Percentiles rank a stretch among this genome's conserved stretches.
phyloP scores from a whole-genome alignment of 495 filamentous ascomycete genomes.

The Penicillium atrosanguineum region DNA sequence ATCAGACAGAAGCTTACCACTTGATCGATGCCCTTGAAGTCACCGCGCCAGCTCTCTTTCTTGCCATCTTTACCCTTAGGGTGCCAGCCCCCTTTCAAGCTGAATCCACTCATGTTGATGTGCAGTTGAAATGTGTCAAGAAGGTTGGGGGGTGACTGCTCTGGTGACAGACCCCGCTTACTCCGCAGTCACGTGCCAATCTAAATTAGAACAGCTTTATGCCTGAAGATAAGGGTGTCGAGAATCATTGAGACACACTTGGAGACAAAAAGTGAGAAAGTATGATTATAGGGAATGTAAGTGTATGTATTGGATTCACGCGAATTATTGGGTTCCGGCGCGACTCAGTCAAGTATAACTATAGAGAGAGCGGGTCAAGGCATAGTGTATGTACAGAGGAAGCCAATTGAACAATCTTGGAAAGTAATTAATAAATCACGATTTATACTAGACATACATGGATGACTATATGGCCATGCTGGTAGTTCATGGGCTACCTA shows the following conservation, averaged over 20 bases:
- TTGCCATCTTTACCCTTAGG: constrained; percentile 53
- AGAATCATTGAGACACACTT: background rate
- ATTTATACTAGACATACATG: too few relatives aligned
- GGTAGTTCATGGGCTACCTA: too few relatives aligned
- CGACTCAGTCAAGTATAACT: too few relatives aligned
- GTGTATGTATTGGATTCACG: too few relatives aligned
- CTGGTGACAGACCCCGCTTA: background rate
- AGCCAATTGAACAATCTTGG: too few relatives aligned
- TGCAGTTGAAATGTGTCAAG: background rate
- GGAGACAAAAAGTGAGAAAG: too few relatives aligned
- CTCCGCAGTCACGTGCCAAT: constrained; percentile 6
- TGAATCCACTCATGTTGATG: constrained; percentile 48
- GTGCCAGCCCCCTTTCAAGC: constrained; percentile 58
- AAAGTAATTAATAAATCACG: too few relatives aligned
- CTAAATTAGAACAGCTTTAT: background rate
- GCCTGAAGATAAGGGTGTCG: background rate
- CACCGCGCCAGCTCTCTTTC: constrained; percentile 57
- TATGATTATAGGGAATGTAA: too few relatives aligned
- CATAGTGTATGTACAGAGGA: too few relatives aligned
- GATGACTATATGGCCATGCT: too few relatives aligned
- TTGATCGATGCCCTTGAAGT: constrained; percentile 60
- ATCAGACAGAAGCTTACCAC: constrained; percentile 39
- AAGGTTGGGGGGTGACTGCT: background rate
- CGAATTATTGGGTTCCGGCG: too few relatives aligned
- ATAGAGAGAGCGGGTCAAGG: too few relatives aligned